Evolutionary conservation across 192 early-diverging fungal species (phyloP), one percentile per base, ranked within the genome.

Genomic region (Linnemannia schmuckeri): DNA sequence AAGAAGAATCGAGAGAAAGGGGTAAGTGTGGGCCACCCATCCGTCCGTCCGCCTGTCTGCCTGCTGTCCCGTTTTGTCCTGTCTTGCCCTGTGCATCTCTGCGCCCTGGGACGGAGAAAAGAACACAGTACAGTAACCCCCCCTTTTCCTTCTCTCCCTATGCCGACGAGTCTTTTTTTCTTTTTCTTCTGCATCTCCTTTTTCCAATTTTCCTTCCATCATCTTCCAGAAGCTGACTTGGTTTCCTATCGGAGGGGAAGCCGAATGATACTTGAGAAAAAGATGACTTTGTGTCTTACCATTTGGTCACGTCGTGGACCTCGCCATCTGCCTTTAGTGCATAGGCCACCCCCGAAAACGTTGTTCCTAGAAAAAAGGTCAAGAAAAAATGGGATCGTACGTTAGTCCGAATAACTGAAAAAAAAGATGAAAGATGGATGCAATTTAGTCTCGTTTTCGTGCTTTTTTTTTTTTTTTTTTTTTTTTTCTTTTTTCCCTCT

Each of bases 321-420:
- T 92, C 91, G 10, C 83, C 86, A 27, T 91, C 82, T 42, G 90
- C 88, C 47, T 80, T 81, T 49, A 88, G 87, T 6, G 91, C 88
- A 82, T 89, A 92, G 33, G 91, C 89, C 17, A 88, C 88, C 38
- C 91, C 91, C 4, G 91, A 90, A 41, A 78, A 92, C 15, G 91
- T 92, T 3, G 91, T 92, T 63, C 91, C 91, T 82, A 80, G 74
- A 49, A 46, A 55, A 27, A 38, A 73, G 7, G 42, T 10, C 1
- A 46, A 3, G 44, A 15, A 13, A 24, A 47, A 42, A 35, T 30
- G 49, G 40, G 35, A 49, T 74, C 22, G 20, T 38, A 74, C 37
- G 77, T 63, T n/a, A 73, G 55, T 18, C 49, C 49, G 18, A 46
- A 13, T 13, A 46, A 46, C 3, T 12, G 44, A 46, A 10, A 46